phyloP scores from a whole-genome alignment of 805 yeast genomes.

The Zygosaccharomyces bailii region DNA sequence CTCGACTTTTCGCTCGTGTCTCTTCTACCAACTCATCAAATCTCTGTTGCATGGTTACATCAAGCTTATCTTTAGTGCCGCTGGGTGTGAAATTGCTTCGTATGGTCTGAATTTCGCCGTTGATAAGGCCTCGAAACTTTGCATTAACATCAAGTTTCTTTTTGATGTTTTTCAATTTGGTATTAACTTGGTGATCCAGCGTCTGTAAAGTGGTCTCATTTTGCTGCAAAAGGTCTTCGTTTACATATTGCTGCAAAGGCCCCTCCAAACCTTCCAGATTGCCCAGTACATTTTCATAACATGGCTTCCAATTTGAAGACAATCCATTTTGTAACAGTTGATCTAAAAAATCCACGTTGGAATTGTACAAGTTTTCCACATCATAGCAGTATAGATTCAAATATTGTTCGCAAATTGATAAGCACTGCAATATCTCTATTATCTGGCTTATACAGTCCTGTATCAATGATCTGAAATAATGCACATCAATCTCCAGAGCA shows the following conservation, averaged over 20 bases:
- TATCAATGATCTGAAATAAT: constrained; percentile 33
- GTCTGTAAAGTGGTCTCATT: constrained; percentile 13
- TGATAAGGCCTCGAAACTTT: constrained; percentile 13
- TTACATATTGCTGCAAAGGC: constrained; percentile 20
- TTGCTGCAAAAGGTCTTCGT: constrained; percentile 7
- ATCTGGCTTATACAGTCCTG: constrained; percentile 36
- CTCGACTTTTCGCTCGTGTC: constrained; percentile 18
- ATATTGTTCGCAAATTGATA: constrained; percentile 48
- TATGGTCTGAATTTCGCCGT: constrained; percentile 10
- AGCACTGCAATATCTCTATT: constrained; percentile 43
- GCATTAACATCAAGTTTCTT: constrained; percentile 19
- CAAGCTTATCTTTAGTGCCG: constrained; percentile 23
- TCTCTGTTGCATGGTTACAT: constrained; percentile 25
- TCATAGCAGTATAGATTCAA: constrained; percentile 47
- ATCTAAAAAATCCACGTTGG: constrained; percentile 38
- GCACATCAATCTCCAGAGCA: constrained; percentile 43
- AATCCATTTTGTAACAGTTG: constrained; percentile 43
- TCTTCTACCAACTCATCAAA: constrained; percentile 26
- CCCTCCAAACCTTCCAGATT: constrained; percentile 19
- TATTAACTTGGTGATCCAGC: constrained; percentile 17
- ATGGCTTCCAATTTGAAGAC: constrained; percentile 40
- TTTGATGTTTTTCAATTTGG: constrained; percentile 20
- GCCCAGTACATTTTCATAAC: constrained; percentile 28
- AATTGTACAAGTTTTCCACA: constrained; percentile 45
- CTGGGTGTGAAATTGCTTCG: constrained; percentile 14